phyloP scores from a whole-genome alignment of 2,329 filamentous ascomycete genomes.

The Allantophomopsis cytisporea region DNA sequence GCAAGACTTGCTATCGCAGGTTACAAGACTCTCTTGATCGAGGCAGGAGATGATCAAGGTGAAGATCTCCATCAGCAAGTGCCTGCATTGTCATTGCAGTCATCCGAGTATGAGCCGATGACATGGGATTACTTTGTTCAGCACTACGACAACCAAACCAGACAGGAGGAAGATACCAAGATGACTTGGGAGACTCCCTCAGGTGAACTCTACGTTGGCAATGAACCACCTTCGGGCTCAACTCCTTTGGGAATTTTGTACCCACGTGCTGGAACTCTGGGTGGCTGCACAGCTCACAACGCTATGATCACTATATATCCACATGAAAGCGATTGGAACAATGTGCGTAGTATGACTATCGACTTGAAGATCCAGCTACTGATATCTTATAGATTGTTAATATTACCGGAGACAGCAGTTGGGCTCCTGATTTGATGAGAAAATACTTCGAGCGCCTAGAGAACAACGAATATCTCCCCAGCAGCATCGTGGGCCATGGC shows the following conservation, averaged over 20 bases:
- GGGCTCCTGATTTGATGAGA: constrained; percentile 10
- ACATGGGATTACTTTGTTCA: constrained; percentile 32
- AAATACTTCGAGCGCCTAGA: constrained; percentile 9
- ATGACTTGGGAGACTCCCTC: constrained; percentile 21
- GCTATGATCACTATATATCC: constrained; percentile 10
- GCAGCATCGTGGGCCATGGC: constrained; percentile 7
- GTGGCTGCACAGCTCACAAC: constrained; percentile 15
- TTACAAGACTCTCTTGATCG: constrained; percentile 36
- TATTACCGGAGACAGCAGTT: constrained; percentile 12
- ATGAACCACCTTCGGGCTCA: constrained; percentile 11
- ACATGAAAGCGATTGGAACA: constrained; percentile 10
- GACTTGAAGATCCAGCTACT: too few species aligned
- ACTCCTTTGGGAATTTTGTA: constrained; percentile 14
- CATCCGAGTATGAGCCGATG: constrained; percentile 31
- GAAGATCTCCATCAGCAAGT: constrained; percentile 25
- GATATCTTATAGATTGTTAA: constrained; percentile 1
- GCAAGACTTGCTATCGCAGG: constrained; percentile 35
- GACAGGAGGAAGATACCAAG: constrained; percentile 6
- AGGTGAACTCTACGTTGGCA: constrained; percentile 12
- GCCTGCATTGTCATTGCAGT: constrained; percentile 29
- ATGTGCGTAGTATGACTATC: constrained; percentile 5
- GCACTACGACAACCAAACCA: constrained; percentile 5
- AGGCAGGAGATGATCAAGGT: constrained; percentile 37
- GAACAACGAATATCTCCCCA: constrained; percentile 4
- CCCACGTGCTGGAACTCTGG: constrained; percentile 16